Base-by-base conservation (phyloP, 495 filamentous ascomycete genomes). In the Melanomma pulvis-pyrius region DNA sequence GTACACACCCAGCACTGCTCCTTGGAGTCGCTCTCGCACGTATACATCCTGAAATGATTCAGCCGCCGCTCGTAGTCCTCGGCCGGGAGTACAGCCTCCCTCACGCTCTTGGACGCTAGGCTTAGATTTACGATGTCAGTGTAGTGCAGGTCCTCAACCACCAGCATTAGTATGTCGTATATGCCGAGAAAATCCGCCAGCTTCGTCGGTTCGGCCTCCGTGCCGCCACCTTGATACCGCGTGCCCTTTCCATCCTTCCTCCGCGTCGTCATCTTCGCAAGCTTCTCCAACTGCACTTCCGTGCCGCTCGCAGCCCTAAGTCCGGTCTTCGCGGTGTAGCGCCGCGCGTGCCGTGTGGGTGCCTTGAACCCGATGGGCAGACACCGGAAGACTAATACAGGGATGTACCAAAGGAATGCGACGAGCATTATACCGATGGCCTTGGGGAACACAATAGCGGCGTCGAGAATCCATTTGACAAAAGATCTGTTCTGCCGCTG, bases 121-220 rank as follows among this genome's bases (percentile, higher is more conserved):
- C 29, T 28, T 13, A 71, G 65, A 29, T 68, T 68, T 29, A 68
- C 26, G 7, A 71, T 44, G 44, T 71, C 69, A 1, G 50, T 29
- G 47, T 68, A 71, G 32, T 71, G 69, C 13, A 68, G 57, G 49
- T 71, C 21, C 13, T 36, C 22, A 17, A 46, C 61, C 2, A 71
- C 59, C 9, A 61, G 30, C 21, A 71, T 67, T 0, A 71, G 56
- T 2, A 71, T 64, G 61, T 71, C 69, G 61, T 71, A 71, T 28
- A 59, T 60, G n/a, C 46, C 30, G 12, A 71, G 55, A 36, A 71
- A 71, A 7, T 68, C 54, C 15, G 59, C 19, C 8, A 63, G n/a
- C 3, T n/a, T 25, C 8, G 51, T 22, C 13, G 32, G 26, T 30
- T 61, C 7, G 9, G 28, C 39, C 6, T 59, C 51, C 7, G 13